Conservation (phyloP, 108 stramenopile species). For the Pseudonitzschia multiseries region DNA sequence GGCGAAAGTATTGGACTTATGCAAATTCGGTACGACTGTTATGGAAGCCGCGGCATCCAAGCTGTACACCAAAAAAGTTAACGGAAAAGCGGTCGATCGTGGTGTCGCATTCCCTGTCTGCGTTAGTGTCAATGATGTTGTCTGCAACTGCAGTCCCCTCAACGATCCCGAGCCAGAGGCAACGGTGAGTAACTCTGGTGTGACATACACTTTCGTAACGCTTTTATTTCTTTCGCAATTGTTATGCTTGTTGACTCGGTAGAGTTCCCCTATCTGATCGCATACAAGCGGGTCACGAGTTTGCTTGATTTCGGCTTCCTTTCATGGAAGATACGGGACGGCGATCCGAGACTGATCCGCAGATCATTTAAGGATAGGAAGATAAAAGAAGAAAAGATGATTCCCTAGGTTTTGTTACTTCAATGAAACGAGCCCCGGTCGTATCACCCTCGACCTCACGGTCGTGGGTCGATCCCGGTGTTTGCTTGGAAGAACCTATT, state of each 20-base stretch:
- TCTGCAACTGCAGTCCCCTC: slow-evolving; percentile 97
- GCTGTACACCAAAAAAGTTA: slow-evolving; percentile 87
- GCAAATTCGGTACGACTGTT: slow-evolving; percentile 83
- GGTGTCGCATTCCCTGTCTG: slow-evolving; percentile 99
- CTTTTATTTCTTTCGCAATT: background rate
- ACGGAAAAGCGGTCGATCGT: slow-evolving; percentile 84
- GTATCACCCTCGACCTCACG: slow-evolving; percentile 52
- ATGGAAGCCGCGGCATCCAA: slow-evolving; percentile 64
- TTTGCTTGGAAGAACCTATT: slow-evolving; percentile 17
- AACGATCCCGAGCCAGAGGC: slow-evolving; percentile 61
- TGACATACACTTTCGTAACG: background rate
- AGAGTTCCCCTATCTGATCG: slow-evolving; percentile 51
- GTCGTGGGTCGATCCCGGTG: slow-evolving; percentile 37
- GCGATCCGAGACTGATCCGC: slow-evolving; percentile 62
- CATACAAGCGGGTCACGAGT: slow-evolving; percentile 76
- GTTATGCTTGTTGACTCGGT: background rate
- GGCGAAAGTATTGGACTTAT: slow-evolving; percentile 89
- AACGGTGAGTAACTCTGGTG: slow-evolving; percentile 53
- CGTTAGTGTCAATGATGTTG: slow-evolving; percentile 97
- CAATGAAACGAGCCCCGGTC: slow-evolving; percentile 31
- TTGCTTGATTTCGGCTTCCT: slow-evolving; percentile 38
- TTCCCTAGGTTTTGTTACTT: slow-evolving; percentile 31
- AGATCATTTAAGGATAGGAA: slow-evolving; percentile 56
- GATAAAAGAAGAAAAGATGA: slow-evolving; percentile 38
- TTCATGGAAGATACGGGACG: slow-evolving; percentile 30